phyloP scores from a whole-genome alignment of 2,329 filamentous ascomycete species.

The Sphaerostilbella broomeana region DNA sequence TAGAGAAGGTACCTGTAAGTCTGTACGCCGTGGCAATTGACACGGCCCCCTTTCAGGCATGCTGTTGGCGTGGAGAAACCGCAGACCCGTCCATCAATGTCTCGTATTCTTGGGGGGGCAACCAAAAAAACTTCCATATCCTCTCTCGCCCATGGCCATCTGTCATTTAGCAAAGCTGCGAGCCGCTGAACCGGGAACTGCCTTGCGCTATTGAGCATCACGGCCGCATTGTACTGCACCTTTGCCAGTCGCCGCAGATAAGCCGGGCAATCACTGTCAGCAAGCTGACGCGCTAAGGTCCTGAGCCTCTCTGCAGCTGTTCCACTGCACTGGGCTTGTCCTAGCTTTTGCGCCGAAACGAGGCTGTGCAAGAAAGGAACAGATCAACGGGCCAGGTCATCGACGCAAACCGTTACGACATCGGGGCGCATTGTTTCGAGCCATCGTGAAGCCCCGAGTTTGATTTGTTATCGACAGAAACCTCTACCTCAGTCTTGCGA shows the following conservation, averaged over 20 bases:
- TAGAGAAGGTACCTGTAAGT: background rate
- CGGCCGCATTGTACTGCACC: constrained; percentile 8
- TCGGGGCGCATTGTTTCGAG: constrained; percentile 11
- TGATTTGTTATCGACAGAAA: too few relatives aligned
- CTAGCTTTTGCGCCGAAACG: constrained; percentile 9
- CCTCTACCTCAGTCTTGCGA: constrained; percentile 2
- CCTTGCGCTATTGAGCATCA: background rate
- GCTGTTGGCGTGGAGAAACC: constrained; percentile 2
- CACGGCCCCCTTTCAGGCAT: constrained; percentile 8
- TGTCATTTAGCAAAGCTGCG: background rate
- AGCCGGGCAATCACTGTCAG: constrained; percentile 5
- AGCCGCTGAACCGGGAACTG: background rate
- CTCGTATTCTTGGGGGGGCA: constrained; percentile 3
- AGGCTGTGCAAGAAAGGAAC: constrained; percentile 16
- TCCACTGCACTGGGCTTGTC: constrained; percentile 3
- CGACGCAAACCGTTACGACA: constrained; percentile 5
- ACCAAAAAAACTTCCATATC: constrained; percentile 2
- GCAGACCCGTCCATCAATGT: background rate
- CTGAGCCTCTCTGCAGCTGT: constrained; percentile 6
- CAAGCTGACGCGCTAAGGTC: constrained; percentile 9
- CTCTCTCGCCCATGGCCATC: background rate
- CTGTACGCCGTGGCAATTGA: background rate
- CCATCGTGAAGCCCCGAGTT: background rate
- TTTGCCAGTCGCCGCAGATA: background rate
- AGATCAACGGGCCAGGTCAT: constrained; percentile 7